Base-by-base conservation (phyloP, 805 yeast genomes). In the Danielozyma ontarioensis region DNA sequence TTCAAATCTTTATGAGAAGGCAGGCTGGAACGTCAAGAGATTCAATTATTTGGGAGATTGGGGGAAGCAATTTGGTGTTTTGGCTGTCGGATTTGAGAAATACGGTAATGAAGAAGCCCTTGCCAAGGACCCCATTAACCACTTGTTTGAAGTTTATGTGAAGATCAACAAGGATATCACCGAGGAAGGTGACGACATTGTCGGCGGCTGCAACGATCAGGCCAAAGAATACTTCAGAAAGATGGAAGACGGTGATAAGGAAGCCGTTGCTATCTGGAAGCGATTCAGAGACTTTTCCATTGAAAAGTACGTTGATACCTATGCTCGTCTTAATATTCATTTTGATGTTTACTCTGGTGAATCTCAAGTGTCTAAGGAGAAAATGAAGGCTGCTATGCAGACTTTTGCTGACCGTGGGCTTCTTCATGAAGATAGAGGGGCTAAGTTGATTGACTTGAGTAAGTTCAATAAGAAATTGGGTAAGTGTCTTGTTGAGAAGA, bases 1-100 rank as follows among this genome's bases (percentile, higher is more conserved):
- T 31, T 66, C 96, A 26, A 90, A 89, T 62, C 70, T 93, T 57
- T 85, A 93, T 57, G 96, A 88, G 64, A 80, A 77, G 46, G 70
- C 81, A 37, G 98, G 97, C 29, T 93, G 90, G 85, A 76, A 86
- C n/a, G 98, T 93, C 28, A 64, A 74, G 46, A 78, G 97, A 65
- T 73, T 90, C 70, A 93, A 93, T 70, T 93, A 93, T 63, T 72
- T 93, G 46, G 99, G 99, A 53, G 99, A 93, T 65, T 93, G 98
- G 98, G 99, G 99, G 37, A 93, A 93, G 65, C 99, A 93, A 69
- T 93, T 90, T 53, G 99, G 98, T 62, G 60, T 93, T 29, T 72
- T 93, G 48, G 98, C 97, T 17, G 83, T 93, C 41, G 99, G 97
- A 29, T 93, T 82, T 60, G 76, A 78, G 36, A 78, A 75, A 53